phyloP scores from a whole-genome alignment of 192 early-diverging fungal species.

The Obelidium mucronatum region DNA sequence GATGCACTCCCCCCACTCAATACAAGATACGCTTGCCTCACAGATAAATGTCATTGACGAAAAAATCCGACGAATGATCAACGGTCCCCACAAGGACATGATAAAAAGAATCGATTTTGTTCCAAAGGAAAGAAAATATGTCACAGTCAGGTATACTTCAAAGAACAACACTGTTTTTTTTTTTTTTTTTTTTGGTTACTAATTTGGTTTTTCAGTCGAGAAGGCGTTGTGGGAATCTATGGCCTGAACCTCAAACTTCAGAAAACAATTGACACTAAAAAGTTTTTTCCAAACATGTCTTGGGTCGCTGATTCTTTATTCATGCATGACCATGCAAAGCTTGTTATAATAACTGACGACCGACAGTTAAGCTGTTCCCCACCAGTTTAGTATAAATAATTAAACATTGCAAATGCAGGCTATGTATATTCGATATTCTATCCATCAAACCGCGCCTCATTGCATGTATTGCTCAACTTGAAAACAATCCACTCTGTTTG shows the following conservation, averaged over 20 bases:
- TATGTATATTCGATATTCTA: constrained; percentile 67
- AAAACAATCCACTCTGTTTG: constrained; percentile 66
- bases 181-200: no score
- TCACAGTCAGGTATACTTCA: constrained; percentile 59
- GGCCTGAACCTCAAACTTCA: constrained; percentile 61
- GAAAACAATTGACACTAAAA: constrained; percentile 55
- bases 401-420: constrained; percentile 38
- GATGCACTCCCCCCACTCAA: neutral
- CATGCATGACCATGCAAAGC: constrained; percentile 60
- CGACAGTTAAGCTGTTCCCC: constrained; percentile 50
- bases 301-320: constrained; percentile 65
- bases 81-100: constrained; percentile 64
- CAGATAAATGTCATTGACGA: constrained; percentile 63
- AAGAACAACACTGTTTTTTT: no score
- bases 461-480: constrained; percentile 58
- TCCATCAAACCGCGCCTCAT: constrained; percentile 66
- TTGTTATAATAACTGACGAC: constrained; percentile 65
- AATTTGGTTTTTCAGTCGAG: constrained; percentile 58
- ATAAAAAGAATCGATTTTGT: constrained; percentile 65
- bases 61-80: constrained; percentile 51
- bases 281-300: constrained; percentile 49
- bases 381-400: neutral
- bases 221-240: constrained; percentile 66
- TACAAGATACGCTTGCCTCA: constrained; percentile 4
- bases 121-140: constrained; percentile 66